phyloP scores from a whole-genome alignment of 306 rosid species.

The Trifolium dubium region DNA sequence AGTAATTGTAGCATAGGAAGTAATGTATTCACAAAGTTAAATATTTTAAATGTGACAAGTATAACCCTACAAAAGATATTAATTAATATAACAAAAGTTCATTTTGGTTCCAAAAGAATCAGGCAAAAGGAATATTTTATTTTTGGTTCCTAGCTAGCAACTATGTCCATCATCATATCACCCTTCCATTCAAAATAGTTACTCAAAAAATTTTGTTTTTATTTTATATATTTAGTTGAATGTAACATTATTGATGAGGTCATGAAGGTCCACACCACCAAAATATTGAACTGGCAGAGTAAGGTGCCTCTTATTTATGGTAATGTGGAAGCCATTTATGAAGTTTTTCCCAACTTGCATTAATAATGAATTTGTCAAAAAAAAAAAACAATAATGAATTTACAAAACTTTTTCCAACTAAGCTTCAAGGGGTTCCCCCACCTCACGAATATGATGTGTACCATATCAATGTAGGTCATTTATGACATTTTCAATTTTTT shows the following conservation, averaged over 20 bases:
- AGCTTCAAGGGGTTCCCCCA: conserved; percentile 3
- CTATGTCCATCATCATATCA: conserved; percentile 27
- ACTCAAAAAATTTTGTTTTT: neutral
- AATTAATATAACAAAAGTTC: neutral
- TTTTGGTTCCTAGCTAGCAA: conserved; percentile 3
- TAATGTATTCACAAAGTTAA: conserved; percentile 5
- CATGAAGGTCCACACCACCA: conserved; percentile 40
- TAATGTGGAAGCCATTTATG: conserved; percentile 23
- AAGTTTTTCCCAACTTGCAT: conserved; percentile 7
- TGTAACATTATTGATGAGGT: neutral
- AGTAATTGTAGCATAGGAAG: neutral
- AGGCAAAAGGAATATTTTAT: conserved; percentile 34
- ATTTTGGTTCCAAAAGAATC: conserved; percentile 33
- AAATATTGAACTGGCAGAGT: conserved; percentile 20
- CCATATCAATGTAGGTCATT: conserved; percentile 9
- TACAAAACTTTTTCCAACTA: conserved; percentile 24
- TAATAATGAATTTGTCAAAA: no score
- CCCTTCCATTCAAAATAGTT: neutral
- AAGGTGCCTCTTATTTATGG: conserved; percentile 30
- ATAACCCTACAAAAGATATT: neutral
- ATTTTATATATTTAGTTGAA: neutral
- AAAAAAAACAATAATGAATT: conserved; percentile 8
- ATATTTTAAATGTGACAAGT: conserved; percentile 22
- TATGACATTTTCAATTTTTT: neutral
- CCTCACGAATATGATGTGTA: conserved; percentile 17